Evolutionary conservation across 2,329 filamentous ascomycete genomes (phyloP).

Genomic region (Aspergillus sp.): DNA sequence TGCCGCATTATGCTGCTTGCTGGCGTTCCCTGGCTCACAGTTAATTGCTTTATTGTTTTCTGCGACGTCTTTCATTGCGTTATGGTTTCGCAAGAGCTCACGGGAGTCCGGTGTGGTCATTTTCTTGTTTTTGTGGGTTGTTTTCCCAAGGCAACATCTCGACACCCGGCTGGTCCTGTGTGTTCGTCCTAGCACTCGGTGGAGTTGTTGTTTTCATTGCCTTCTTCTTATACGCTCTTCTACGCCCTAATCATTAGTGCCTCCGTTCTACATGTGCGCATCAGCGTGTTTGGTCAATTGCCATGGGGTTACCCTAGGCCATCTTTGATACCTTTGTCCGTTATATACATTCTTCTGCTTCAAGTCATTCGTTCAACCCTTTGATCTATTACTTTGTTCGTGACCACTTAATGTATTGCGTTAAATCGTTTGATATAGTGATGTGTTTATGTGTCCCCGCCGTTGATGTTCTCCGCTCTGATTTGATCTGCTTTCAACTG

Average conservation of each 20-base stretch:
- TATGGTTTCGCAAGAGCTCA: constrained; percentile 40
- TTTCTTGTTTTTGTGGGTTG: constrained; percentile 41
- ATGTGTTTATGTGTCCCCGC: constrained; percentile 30
- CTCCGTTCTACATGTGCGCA: constrained; percentile 35
- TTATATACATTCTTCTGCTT: constrained; percentile 26
- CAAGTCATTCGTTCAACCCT: constrained; percentile 19
- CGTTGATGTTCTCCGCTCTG: constrained; percentile 24
- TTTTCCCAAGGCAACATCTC: constrained; percentile 39
- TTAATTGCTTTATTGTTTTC: constrained; percentile 27
- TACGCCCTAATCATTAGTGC: constrained; percentile 30
- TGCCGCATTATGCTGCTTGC: constrained; percentile 36
- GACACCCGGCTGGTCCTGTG: constrained; percentile 52
- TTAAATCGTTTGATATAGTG: constrained; percentile 34
- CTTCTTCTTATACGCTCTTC: constrained; percentile 8
- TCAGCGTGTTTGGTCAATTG: constrained; percentile 33
- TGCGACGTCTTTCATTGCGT: constrained; percentile 36
- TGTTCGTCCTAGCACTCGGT: constrained; percentile 45
- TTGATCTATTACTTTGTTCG: constrained; percentile 18
- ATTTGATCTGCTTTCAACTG: constrained; percentile 6
- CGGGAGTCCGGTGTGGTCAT: constrained; percentile 50
- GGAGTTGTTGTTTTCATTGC: constrained; percentile 34
- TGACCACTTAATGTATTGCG: constrained; percentile 15
- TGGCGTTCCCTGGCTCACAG: constrained; percentile 33
- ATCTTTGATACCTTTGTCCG: constrained; percentile 37
- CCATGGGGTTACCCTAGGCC: constrained; percentile 14